Conservation (phyloP, 208 protist genomes). For the Phytomonas serpens region DNA sequence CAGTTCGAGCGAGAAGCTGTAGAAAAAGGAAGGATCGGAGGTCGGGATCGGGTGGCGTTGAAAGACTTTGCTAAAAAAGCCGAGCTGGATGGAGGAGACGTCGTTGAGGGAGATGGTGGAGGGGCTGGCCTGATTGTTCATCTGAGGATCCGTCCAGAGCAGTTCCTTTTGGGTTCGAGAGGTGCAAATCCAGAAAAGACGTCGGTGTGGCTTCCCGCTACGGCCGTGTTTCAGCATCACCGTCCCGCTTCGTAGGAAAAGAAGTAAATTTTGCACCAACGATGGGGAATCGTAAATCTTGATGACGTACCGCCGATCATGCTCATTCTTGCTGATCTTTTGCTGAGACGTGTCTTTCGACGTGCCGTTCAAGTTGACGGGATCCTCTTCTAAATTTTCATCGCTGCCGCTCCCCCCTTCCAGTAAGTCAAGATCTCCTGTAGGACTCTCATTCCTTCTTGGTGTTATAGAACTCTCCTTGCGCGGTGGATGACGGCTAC, state of each 20-base stretch:
- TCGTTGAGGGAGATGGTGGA: conserved; percentile 59
- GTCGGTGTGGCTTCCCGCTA: conserved; percentile 78
- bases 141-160: conserved; percentile 63
- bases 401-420: background rate
- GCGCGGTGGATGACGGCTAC: background rate
- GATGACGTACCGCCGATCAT: conserved; percentile 65
- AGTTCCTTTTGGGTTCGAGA: conserved; percentile 40
- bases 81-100: conserved; percentile 83
- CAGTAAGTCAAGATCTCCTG: background rate
- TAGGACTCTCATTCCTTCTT: too few relatives aligned
- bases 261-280: conserved; percentile 75
- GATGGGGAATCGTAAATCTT: conserved; percentile 82
- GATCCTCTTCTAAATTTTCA: background rate
- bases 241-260: conserved; percentile 73
- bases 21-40: conserved; percentile 71
- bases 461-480: too few relatives aligned
- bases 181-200: conserved; percentile 81
- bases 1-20: conserved; percentile 81
- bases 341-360: background rate
- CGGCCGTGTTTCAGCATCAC: conserved; percentile 91
- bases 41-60: conserved; percentile 52
- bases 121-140: conserved; percentile 23
- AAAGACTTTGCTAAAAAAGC: conserved; percentile 91
- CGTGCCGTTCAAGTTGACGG: background rate
- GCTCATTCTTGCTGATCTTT: conserved; percentile 16